A percentile compares a stretch with the other conserved stretches of the same genome.
These are phyloP conservation scores for Eucalyptus victrix DNA, from an alignment of 345 rosid genomes.

Conservation along the genomic window DNA sequence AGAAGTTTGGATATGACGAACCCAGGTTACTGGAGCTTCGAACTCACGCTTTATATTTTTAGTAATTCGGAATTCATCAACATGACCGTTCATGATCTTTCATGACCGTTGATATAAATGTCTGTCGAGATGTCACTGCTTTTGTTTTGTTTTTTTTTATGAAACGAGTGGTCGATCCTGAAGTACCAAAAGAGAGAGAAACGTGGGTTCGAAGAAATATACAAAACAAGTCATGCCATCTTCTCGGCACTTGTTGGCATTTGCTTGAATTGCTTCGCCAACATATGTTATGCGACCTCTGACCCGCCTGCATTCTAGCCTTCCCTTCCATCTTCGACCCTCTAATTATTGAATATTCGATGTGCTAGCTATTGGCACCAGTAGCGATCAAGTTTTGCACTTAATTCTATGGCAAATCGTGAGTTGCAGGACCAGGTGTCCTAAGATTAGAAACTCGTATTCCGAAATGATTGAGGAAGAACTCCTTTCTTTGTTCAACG, in stretches of 20 bases:
- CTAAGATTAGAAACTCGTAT: background rate
- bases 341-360: background rate
- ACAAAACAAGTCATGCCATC: background rate
- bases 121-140: background rate
- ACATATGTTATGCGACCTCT: background rate
- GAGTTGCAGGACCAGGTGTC: background rate
- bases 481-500: background rate
- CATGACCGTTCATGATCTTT: background rate
- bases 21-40: background rate
- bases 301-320: background rate
- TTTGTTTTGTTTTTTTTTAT: background rate
- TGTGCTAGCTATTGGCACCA: background rate
- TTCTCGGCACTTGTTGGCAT: background rate
- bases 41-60: background rate
- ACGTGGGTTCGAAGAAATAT: background rate
- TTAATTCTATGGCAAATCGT: background rate
- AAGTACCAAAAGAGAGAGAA: background rate
- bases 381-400: background rate
- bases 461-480: background rate
- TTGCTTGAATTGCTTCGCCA: background rate
- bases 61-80: background rate
- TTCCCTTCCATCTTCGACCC: background rate
- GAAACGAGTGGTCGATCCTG: background rate
- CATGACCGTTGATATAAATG: background rate
- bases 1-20: background rate